Evolutionary conservation across 2,329 filamentous ascomycete species (phyloP).

Genomic region (Cladorrhinum sp.): DNA sequence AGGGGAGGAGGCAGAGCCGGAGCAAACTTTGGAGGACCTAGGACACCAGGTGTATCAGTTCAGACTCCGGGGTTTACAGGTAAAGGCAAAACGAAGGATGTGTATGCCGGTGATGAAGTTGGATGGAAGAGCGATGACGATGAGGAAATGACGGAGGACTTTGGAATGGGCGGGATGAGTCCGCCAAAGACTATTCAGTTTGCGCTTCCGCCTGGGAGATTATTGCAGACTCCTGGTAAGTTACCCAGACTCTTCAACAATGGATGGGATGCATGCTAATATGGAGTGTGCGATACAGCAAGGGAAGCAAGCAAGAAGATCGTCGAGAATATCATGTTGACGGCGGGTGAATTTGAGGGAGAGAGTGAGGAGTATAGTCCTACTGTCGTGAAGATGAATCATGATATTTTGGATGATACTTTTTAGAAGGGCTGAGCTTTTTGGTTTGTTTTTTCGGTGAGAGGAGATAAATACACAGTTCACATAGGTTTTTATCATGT

Average conservation of each 20-base stretch:
- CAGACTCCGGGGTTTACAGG: constrained; percentile 65
- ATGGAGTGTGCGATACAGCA: constrained; percentile 44
- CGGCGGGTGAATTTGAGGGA: constrained; percentile 63
- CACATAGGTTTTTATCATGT: too few species aligned
- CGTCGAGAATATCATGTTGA: constrained; percentile 74
- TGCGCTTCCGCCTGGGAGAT: constrained; percentile 69
- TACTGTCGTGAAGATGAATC: constrained; percentile 63
- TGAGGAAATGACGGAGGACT: constrained; percentile 30
- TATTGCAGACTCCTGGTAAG: constrained; percentile 77
- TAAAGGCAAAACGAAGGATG: constrained; percentile 48
- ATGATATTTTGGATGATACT: constrained; percentile 60
- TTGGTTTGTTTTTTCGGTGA: not conserved
- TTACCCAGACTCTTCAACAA: constrained; percentile 2
- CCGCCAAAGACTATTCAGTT: constrained; percentile 94
- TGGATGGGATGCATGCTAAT: constrained; percentile 7
- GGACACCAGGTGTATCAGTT: constrained; percentile 82
- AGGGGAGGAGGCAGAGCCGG: not conserved
- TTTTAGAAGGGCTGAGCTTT: constrained; percentile 42
- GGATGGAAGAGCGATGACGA: constrained; percentile 76
- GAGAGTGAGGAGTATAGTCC: constrained; percentile 57
- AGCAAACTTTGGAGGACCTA: constrained; percentile 36
- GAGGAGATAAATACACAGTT: too few species aligned
- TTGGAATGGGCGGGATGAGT: constrained; percentile 67
- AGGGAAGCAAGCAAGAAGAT: constrained; percentile 78
- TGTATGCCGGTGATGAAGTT: constrained; percentile 54